Base-by-base conservation (phyloP, 345 rosid species). In the Eutrema japonicum region DNA sequence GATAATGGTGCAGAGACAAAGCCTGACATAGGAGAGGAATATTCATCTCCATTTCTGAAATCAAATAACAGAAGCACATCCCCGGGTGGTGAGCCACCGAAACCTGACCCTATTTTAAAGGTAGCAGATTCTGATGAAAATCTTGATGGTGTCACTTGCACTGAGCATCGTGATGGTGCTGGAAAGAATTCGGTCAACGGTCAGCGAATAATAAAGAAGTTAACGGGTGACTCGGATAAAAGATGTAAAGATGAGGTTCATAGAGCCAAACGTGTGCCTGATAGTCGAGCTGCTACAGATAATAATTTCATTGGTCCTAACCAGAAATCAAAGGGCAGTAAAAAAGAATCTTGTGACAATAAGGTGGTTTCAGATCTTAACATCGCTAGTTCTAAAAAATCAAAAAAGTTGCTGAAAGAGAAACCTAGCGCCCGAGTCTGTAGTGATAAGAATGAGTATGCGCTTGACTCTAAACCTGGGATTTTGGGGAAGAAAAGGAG, bases 1-100 rank as follows among this genome's bases (percentile, higher is more conserved):
- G 73, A 72, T 71, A 83, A 79, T 41, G 69, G 54, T 75, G 90
- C 82, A 67, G 97, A 83, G 73, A 11, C 42, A 36, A 84, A 87
- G 79, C 82, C 80, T 49, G 77, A 78, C 51, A 50, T 84, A 53
- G 81, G 37, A 47, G 82, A 77, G 54, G 71, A 77, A 64, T 78
- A 73, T 70, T 70, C 73, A 46, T 78, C 78, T 68, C 74, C 63
- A n/a, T 71, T 51, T 67, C 66, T 74, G n/a, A 73, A 84, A 78
- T 74, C 74, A 38, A 73, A 82, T 80, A 77, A 80, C 68, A 85
- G 78, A 68, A 68, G 47, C 30, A 77, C 82, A 68, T 46, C 71
- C 37, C 66, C 76, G 11, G 70, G 66, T 79, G 64, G 82, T 72
- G 77, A 57, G 70, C 59, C 50, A 14, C 82, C 71, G 74, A 66